Conservation (phyloP, 768 basidiomycete genomes). For the Lactarius evosmus region DNA sequence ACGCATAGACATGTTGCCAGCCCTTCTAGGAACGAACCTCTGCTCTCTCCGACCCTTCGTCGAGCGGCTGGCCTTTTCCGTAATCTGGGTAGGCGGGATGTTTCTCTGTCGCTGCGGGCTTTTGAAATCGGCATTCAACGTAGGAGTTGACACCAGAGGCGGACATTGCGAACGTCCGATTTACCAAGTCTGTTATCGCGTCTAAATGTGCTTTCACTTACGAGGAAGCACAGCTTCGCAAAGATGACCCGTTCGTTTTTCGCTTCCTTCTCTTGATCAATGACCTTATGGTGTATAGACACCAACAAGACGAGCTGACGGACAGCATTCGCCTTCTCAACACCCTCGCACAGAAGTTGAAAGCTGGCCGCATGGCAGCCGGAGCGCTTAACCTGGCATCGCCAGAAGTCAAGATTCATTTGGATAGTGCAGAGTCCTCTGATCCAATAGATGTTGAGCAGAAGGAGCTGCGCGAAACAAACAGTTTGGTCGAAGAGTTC, state of each 20-base stretch:
- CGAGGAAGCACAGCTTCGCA: slow-evolving; percentile 89
- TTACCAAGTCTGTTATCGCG: slow-evolving; percentile 94
- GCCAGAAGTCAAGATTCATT: slow-evolving; percentile 95
- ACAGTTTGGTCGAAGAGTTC: slow-evolving; percentile 96
- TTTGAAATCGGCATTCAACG: slow-evolving; percentile 19
- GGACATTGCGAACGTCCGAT: slow-evolving; percentile 85
- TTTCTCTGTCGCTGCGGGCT: slow-evolving; percentile 2
- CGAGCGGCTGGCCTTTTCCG: slow-evolving; percentile 92
- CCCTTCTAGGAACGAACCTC: slow-evolving; percentile 89
- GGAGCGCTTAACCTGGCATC: slow-evolving; percentile 98
- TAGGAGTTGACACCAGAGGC: slow-evolving; percentile 90
- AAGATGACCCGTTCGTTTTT: slow-evolving; percentile 80
- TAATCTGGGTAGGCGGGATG: slow-evolving; percentile 77
- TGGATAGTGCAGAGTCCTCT: slow-evolving; percentile 89
- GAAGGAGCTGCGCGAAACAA: slow-evolving; percentile 89
- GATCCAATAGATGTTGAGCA: slow-evolving; percentile 98
- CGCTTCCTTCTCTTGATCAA: neutral
- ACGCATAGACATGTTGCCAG: slow-evolving; percentile 96
- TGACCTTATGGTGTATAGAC: slow-evolving; percentile 41
- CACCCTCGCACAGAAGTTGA: slow-evolving; percentile 77
- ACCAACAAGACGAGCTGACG: slow-evolving; percentile 76
- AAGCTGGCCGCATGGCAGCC: slow-evolving; percentile 82
- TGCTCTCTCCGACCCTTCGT: slow-evolving; percentile 92
- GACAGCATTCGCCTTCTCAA: slow-evolving; percentile 87
- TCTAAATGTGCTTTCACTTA: slow-evolving; percentile 97